Percentiles rank a stretch among this genome's conserved stretches.
Conservation (phyloP, 495 filamentous ascomycete genomes). For the Geoglossum glabrum region DNA sequence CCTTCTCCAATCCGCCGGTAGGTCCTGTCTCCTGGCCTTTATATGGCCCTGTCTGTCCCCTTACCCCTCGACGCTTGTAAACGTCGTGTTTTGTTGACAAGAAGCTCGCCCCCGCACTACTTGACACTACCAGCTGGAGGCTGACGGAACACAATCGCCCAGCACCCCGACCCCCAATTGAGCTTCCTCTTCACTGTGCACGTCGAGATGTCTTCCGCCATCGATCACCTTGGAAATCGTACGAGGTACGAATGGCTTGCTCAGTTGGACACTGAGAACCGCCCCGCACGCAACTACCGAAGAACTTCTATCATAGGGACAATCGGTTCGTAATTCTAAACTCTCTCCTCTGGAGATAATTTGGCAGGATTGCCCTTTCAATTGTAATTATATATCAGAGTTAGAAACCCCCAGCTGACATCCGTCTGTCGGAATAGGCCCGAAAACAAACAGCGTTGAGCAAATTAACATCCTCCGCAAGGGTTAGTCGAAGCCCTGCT, state of each 20-base stretch:
- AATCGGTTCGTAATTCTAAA: conserved; percentile 43
- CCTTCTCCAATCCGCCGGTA: neutral
- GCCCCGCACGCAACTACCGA: conserved; percentile 68
- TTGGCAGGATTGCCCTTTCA: conserved; percentile 5
- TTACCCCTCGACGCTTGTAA: neutral
- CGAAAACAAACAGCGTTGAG: conserved; percentile 96
- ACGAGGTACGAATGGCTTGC: conserved; percentile 88
- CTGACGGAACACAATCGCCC: neutral
- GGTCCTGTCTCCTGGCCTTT: neutral
- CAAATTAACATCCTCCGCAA: conserved; percentile 82
- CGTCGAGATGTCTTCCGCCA: conserved; percentile 38
- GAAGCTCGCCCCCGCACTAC: neutral
- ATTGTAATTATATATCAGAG: neutral
- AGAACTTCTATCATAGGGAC: conserved; percentile 97
- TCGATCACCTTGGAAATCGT: conserved; percentile 61
- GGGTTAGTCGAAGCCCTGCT: conserved; percentile 21
- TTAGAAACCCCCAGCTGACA: neutral
- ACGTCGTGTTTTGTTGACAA: neutral
- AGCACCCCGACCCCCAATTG: neutral
- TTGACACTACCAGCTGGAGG: neutral
- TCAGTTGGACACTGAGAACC: conserved; percentile 57
- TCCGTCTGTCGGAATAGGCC: conserved; percentile 27
- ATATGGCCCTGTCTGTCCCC: neutral
- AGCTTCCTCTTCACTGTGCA: neutral
- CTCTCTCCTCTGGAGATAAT: neutral